Conservation (phyloP, 2,329 filamentous ascomycete genomes). For the Fusarium hostae region DNA sequence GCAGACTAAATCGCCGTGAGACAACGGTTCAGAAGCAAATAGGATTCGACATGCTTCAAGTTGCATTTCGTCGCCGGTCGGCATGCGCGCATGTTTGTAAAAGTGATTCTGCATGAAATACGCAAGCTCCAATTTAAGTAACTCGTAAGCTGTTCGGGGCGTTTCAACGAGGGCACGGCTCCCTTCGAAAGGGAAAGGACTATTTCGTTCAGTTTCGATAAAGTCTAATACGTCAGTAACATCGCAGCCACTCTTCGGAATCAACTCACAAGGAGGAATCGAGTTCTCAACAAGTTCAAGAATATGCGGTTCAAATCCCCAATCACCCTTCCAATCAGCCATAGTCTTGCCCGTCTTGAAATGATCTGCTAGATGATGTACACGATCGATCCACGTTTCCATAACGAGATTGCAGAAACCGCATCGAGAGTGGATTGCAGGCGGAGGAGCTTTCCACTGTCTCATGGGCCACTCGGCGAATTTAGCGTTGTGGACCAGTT, state of each 20-base stretch:
- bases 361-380: constrained; percentile 54
- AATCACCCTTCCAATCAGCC: constrained; percentile 56
- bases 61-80: constrained; percentile 34
- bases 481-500: constrained; percentile 56
- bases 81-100: constrained; percentile 29
- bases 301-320: constrained; percentile 54
- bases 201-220: constrained; percentile 38
- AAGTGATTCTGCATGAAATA: constrained; percentile 43
- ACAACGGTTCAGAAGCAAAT: constrained; percentile 18
- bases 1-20: neutral
- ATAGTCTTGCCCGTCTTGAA: constrained; percentile 55
- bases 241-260: rapidly evolving
- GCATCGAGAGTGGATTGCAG: constrained; percentile 52
- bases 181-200: constrained; percentile 35
- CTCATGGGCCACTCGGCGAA: constrained; percentile 41
- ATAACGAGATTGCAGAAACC: constrained; percentile 53
- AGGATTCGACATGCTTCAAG: constrained; percentile 37
- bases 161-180: constrained; percentile 35
- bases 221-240: neutral
- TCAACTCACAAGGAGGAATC: constrained; percentile 52
- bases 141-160: constrained; percentile 34
- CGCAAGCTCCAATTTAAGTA: constrained; percentile 35
- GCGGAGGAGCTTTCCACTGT: constrained; percentile 53
- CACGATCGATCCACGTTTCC: constrained; percentile 51
- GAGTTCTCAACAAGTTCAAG: constrained; percentile 54